These are phyloP conservation scores for Pugionium dolabratum DNA, from an alignment of 345 rosid species.

Conservation along the genomic window DNA sequence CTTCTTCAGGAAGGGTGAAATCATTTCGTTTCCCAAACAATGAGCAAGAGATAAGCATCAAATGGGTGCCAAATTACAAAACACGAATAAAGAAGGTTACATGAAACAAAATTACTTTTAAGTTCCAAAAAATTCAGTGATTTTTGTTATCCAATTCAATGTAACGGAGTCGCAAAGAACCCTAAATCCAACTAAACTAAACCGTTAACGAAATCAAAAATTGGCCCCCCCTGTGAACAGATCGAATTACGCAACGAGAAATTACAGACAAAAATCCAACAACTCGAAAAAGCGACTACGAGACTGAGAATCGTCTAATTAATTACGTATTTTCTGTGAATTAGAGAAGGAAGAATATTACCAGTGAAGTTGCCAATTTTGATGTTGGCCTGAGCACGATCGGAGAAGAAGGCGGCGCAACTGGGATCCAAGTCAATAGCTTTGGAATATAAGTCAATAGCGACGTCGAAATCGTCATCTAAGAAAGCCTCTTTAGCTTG, in stretches of 20 bases:
- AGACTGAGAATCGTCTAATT: not conserved
- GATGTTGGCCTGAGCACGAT: slow-evolving; percentile 77
- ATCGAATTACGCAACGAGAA: slow-evolving; percentile 5
- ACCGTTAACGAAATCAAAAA: not conserved
- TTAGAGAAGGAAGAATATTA: slow-evolving; percentile 18
- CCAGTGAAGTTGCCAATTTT: slow-evolving; percentile 59
- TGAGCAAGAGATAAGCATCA: not conserved
- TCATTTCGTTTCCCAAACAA: not conserved
- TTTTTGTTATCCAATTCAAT: slow-evolving; percentile 5
- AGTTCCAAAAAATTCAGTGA: not conserved
- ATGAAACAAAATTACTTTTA: not conserved
- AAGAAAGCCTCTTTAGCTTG: slow-evolving; percentile 63
- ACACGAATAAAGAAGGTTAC: not conserved
- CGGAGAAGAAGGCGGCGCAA: slow-evolving; percentile 59
- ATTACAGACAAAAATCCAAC: not conserved
- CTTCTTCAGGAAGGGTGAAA: not conserved
- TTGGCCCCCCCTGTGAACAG: not conserved
- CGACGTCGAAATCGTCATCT: slow-evolving; percentile 62
- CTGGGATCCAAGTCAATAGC: slow-evolving; percentile 57
- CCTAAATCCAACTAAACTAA: slow-evolving; percentile 9
- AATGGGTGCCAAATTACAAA: not conserved
- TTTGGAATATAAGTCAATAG: slow-evolving; percentile 59
- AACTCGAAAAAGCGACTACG: not conserved
- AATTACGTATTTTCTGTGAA: not conserved
- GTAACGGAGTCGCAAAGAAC: not conserved